Base-by-base conservation (phyloP, 2,329 filamentous ascomycete genomes). In the Pseudogymnoascus sp. region DNA sequence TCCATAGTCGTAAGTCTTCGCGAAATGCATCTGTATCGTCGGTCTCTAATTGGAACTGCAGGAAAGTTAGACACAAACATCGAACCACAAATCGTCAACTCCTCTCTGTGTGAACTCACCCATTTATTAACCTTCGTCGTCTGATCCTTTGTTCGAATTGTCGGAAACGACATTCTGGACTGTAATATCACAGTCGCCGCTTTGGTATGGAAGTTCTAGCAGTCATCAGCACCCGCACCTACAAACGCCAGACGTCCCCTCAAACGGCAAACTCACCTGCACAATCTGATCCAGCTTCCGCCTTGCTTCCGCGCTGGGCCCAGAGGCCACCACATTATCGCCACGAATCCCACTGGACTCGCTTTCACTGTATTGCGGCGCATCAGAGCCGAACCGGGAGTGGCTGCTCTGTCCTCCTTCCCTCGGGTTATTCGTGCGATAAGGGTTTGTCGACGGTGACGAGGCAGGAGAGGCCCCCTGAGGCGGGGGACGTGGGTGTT, bases 231-330 rank as follows among this genome's bases (percentile, higher is more conserved):
- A 5, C 59, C 64, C 30, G 65, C 75, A 62, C 75, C 71, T 30
- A 72, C 64, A 25, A 67, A 64, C 28, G 19, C 25, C 30, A 16
- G 60, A 60, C 12, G 45, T 65, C 28, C 49, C 14, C 11, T 33
- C 28, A 55, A 55, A 35, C 9, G 5, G 28, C 28, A 19, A 22
- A 70, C 77, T 65, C 78, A 95, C 92, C 83, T 94, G 91, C 70
- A 97, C 87, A 71, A 97, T 94, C 77, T 96, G 92, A 74, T 95
- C 94, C 68, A 97, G 81, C 78, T 94, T 94, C 76, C 83, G 85
- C 73, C 88, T 77, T 4, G 86, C 84, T 67, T 93, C 90, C 69
- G 80, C 82, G 62, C 82, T 84, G 55, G 84, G 83, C 25, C 80
- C 78, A 25, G 78, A 72, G 49, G 74, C 72, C 62, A 79, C 75